Conservation (phyloP, 2,329 filamentous ascomycete genomes). For the Pleomassaria siparia region DNA sequence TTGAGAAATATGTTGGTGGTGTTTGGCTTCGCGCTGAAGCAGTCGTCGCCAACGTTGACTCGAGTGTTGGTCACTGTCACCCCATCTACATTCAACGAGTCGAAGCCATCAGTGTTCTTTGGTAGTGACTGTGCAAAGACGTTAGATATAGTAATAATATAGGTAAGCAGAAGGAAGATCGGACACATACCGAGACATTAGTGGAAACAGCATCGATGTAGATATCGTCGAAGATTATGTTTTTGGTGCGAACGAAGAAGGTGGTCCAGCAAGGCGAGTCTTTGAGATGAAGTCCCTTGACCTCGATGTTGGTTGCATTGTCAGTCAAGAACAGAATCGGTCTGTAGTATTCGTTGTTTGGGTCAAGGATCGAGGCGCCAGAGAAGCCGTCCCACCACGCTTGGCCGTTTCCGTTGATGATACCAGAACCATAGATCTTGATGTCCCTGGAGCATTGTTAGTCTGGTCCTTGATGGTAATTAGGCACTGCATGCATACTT, state of each 20-base stretch:
- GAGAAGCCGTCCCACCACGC: conserved; percentile 49
- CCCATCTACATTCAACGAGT: conserved; percentile 59
- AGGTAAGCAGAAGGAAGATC: not conserved
- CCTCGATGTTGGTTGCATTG: conserved; percentile 60
- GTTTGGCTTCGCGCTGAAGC: conserved; percentile 36
- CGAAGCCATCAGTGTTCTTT: conserved; percentile 66
- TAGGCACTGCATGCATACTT: conserved; percentile 30
- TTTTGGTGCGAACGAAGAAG: conserved; percentile 60
- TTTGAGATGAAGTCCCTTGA: conserved; percentile 61
- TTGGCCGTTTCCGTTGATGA: conserved; percentile 57
- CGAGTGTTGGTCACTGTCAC: conserved; percentile 45
- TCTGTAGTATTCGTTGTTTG: conserved; percentile 58
- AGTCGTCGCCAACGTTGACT: conserved; percentile 40
- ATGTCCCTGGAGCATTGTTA: conserved; percentile 44
- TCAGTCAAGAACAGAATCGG: conserved; percentile 64
- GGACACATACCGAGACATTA: conserved; percentile 40
- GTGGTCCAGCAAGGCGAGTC: conserved; percentile 67
- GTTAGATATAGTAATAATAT: not conserved
- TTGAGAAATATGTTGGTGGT: conserved; percentile 37
- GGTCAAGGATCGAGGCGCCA: conserved; percentile 52
- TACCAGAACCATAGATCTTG: conserved; percentile 60
- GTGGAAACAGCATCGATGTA: conserved; percentile 58
- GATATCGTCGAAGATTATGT: conserved; percentile 57
- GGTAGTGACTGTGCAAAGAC: conserved; percentile 43
- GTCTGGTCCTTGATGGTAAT: not conserved